These are phyloP conservation scores for Geotrichum ghanense DNA, from an alignment of 805 yeast genomes.

Conservation along the genomic window DNA sequence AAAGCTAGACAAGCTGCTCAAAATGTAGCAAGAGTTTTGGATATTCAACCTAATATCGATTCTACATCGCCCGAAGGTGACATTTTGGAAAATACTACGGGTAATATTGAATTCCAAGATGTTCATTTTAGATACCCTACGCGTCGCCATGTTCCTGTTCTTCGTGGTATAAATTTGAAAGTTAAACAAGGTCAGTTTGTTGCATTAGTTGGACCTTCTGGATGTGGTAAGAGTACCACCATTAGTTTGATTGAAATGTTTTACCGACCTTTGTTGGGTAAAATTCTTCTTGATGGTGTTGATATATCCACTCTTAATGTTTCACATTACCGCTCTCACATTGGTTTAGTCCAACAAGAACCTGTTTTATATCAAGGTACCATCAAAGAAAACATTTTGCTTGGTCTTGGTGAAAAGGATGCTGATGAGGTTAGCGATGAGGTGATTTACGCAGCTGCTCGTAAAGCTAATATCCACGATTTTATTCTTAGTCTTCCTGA, in stretches of 20 bases:
- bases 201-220: constrained; percentile 60
- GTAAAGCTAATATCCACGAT: constrained; percentile 47
- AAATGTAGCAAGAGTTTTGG: constrained; percentile 24
- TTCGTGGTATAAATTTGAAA: constrained; percentile 38
- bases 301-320: constrained; percentile 39
- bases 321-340: constrained; percentile 36
- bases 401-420: constrained; percentile 32
- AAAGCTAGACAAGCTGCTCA: constrained; percentile 29
- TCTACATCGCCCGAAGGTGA: constrained; percentile 21
- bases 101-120: constrained; percentile 42
- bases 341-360: constrained; percentile 55
- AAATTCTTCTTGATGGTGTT: constrained; percentile 40
- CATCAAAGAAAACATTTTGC: constrained; percentile 42
- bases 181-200: constrained; percentile 43
- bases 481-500: constrained; percentile 46
- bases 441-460: constrained; percentile 35
- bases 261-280: constrained; percentile 38
- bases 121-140: constrained; percentile 59
- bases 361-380: constrained; percentile 47
- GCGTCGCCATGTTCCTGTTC: constrained; percentile 38
- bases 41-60: constrained; percentile 26
- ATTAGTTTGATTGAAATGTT: constrained; percentile 40
- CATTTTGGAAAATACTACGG: constrained; percentile 28
- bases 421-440: constrained; percentile 26
- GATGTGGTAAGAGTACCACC: constrained; percentile 51